Evolutionary conservation across 306 rosid species (phyloP), one percentile per base, ranked within the genome.

Genomic region (Acmispon strigosus): DNA sequence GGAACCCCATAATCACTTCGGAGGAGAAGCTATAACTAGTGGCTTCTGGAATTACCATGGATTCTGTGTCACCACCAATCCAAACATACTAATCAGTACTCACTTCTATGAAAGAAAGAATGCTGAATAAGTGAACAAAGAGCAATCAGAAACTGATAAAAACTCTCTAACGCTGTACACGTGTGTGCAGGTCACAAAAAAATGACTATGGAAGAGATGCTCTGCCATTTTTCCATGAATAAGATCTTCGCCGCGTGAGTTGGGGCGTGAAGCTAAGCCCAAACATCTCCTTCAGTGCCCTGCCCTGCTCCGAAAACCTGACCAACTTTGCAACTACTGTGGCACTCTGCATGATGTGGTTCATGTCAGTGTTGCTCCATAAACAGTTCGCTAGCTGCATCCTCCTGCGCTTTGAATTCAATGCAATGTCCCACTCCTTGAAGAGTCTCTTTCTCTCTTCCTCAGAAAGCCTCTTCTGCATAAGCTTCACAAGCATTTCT

Each of bases 401-500:
- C 60, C 99, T 87, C 83, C 99, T 86, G 29, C 92, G 96, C 83
- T 94, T 94, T 12, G 99, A 89, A 66, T 81, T 62, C 87, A 91
- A 84, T 29, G 76, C 72, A 62, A 94, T 85, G 43, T 82, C 92
- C 97, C 97, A 94, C 43, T 86, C 82, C 70, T 76, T 76, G 80
- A 87, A 94, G 14, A 91, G 80, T 18, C 62, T 76, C 74, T 52
- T 84, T 66, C 96, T 87, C 84, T 91, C 97, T 52, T 77, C 84
- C 44, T 82, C 87, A 0, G 96, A 71, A 67, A 90, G 76, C 84
- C 96, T 76, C 77, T 78, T 87, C 84, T 85, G 95, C 91, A 94
- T 89, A 77, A 89, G 81, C 88, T 79, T 94, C 32, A 80, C 83
- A 73, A 94, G 83, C 86, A 81, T 81, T 52, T 76, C 86, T 81